Percentiles rank a stretch among this genome's conserved stretches.
These are phyloP conservation scores for Cinnamomum chago DNA, from an alignment of 164 flowering plant genomes.

Conservation along the genomic window DNA sequence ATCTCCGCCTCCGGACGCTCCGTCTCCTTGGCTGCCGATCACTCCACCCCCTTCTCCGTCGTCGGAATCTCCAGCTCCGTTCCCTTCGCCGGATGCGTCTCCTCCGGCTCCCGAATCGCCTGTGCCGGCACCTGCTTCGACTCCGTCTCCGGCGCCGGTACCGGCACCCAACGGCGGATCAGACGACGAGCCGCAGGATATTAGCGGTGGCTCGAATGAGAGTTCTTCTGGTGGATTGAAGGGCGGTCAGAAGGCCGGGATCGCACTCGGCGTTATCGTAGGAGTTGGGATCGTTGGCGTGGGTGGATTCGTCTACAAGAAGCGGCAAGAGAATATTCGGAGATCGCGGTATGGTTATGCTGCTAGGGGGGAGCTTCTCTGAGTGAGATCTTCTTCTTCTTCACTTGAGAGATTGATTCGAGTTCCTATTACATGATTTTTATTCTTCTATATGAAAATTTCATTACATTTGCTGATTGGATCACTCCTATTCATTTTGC, in stretches of 20 bases:
- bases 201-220: not conserved
- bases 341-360: conserved; percentile 30
- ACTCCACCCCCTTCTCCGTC: conserved; percentile 5
- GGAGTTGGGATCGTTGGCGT: conserved; percentile 22
- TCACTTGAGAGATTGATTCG: not conserved
- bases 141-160: conserved; percentile 16
- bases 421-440: not conserved
- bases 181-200: not conserved
- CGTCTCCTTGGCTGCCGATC: conserved; percentile 5
- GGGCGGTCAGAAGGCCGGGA: conserved; percentile 36
- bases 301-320: conserved; percentile 31
- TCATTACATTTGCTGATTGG: not conserved
- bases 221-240: conserved; percentile 21
- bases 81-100: not conserved
- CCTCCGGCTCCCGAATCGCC: conserved; percentile 13
- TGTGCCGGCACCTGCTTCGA: not conserved
- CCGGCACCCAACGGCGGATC: not conserved
- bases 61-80: not conserved
- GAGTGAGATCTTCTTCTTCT: not conserved
- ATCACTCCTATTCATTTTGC: no score
- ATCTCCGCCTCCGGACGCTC: not conserved
- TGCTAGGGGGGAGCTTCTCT: conserved; percentile 26
- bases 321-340: conserved; percentile 28
- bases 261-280: conserved; percentile 27
- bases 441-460: not conserved